These are phyloP conservation scores for Zelonia costaricensis DNA, from an alignment of 208 protist genomes.

Conservation along the genomic window DNA sequence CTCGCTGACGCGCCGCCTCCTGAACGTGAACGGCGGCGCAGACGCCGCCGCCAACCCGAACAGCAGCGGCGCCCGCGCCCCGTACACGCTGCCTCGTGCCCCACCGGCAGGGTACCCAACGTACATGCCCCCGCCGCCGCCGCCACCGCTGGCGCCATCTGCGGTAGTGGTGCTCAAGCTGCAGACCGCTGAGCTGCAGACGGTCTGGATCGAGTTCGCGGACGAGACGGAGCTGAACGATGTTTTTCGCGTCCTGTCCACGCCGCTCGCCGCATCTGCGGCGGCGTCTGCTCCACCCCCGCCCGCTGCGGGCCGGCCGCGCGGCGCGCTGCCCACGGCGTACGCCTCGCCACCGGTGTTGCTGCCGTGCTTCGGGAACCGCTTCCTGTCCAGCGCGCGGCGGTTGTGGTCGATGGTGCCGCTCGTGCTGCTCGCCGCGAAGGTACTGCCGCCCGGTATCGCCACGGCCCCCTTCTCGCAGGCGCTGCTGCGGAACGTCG, in stretches of 20 bases:
- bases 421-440: constrained; percentile 39
- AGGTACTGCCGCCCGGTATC: constrained; percentile 29
- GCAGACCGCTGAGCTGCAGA: constrained; percentile 23
- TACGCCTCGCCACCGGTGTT: neutral
- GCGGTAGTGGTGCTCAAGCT: constrained; percentile 21
- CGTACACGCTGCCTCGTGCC: no score
- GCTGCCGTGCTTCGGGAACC: constrained; percentile 31
- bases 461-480: constrained; percentile 33
- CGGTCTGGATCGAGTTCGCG: constrained; percentile 36
- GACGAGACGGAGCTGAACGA: constrained; percentile 21
- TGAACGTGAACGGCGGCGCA: no score
- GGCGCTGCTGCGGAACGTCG: constrained; percentile 43
- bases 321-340: neutral
- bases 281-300: neutral
- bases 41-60: no score
- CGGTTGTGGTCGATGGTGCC: constrained; percentile 40
- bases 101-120: no score
- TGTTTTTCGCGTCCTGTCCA: constrained; percentile 21
- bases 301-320: neutral
- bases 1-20: no score
- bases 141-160: no score
- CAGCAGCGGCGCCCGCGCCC: no score
- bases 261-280: constrained; percentile 11
- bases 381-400: constrained; percentile 50
- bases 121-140: no score